phyloP scores from a whole-genome alignment of 2,329 filamentous ascomycete species.

The Blastomyces silverae region DNA sequence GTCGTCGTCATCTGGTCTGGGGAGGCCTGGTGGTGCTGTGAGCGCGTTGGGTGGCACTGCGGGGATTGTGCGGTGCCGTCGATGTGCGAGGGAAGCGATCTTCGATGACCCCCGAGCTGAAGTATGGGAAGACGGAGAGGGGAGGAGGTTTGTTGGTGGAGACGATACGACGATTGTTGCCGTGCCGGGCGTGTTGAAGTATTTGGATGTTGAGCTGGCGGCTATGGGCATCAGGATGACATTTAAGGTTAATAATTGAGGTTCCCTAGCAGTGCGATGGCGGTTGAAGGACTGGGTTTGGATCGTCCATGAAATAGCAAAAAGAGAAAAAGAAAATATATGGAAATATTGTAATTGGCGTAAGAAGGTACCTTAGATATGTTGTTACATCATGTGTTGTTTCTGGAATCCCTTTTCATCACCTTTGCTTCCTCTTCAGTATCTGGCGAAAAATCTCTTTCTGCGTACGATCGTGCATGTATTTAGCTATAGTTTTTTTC shows the following conservation, averaged over 20 bases:
- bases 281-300: background rate
- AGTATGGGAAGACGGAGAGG: conserved; percentile 84
- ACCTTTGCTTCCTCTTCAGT: background rate
- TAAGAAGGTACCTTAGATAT: background rate
- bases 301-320: background rate
- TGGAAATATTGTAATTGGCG: background rate
- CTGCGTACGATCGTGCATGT: background rate
- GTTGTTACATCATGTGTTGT: background rate
- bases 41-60: conserved; percentile 56
- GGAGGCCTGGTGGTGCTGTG: conserved; percentile 41
- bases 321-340: background rate
- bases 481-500: background rate
- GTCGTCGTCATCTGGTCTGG: conserved; percentile 14
- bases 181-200: conserved; percentile 86
- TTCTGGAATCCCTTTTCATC: background rate
- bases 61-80: conserved; percentile 68
- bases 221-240: conserved; percentile 96
- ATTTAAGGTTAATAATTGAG: conserved; percentile 62
- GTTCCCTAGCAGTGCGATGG: no score
- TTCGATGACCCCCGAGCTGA: conserved; percentile 61
- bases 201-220: conserved; percentile 87
- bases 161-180: conserved; percentile 87
- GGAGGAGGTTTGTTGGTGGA: conserved; percentile 76
- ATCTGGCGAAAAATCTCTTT: background rate
- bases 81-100: conserved; percentile 62